Evolutionary conservation across 257 asterid genomes (phyloP), one percentile per base, ranked within the genome.

Genomic region (Solanum etuberosum): DNA sequence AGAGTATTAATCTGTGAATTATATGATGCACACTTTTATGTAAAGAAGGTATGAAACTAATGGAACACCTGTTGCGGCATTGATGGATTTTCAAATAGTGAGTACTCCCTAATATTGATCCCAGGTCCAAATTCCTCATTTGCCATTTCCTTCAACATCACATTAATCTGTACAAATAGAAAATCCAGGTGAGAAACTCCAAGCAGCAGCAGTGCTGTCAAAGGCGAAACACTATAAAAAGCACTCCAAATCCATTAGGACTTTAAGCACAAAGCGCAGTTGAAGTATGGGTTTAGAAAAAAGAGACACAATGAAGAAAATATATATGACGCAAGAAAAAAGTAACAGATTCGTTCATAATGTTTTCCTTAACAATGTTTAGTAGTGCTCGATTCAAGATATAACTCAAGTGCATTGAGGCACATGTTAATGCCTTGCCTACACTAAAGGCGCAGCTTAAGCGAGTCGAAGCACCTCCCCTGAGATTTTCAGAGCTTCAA

Each of bases 71-170:
- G 92, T 85, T 89, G 89, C 25, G 98, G 98, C 93, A 95, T 74
- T 43, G 92, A 90, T 87, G 98, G 97, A 89, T 97, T 96, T 63
- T 96, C 93, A 6, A 97, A 89, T 90, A 97, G 89, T n/a, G 98
- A 94, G 89, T 97, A 95, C 91, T 97, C 99, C 93, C 98, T 93
- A 86, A 97, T 38, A 82, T 89, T 87, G 87, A 97, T 95, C 57
- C 91, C 90, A 21, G 98, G 97, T 85, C 99, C 99, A 87, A 94
- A 86, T 90, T 96, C 98, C 89, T 92, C 95, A 89, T 91, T 92
- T 5, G 97, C 93, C 71, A 93, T 77, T 37, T 93, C 95, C 89
- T 92, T 96, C 90, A 96, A 87, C 98, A 97, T 94, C 82, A 90
- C 88, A 89, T 97, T 90, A 73, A 96, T 90, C 99, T 97, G 98